Base-by-base conservation (phyloP, 768 basidiomycete genomes). In the Saitozyma podzolica region DNA sequence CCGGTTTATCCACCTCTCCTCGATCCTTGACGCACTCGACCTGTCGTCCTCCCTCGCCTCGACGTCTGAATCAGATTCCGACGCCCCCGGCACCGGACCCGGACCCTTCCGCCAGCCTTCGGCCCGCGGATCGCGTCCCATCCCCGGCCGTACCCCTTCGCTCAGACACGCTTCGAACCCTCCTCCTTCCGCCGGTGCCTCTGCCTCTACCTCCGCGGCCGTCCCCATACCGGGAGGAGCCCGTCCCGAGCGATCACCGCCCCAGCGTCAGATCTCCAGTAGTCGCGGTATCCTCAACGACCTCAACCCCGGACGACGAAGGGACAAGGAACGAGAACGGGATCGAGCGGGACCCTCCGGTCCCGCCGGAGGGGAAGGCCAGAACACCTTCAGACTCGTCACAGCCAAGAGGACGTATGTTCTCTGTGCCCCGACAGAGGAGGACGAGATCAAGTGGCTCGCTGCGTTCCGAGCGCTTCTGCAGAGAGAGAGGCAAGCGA, bases 381-480 rank as follows among this genome's bases (percentile, higher is more conserved):
- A 81, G 40, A 78, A 84, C 76, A 91, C 90, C 56, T 98, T 99
- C 86, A 93, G 96, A 81, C 89, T 98, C 59, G 88, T 98, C 68
- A 96, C 93, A 43, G 93, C 95, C 58, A 93, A 95, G 79, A 86
- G 92, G 63, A 89, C 90, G 16, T 82, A 92, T 62, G 79, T 95
- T 57, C 83, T 98, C 29, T 96, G 93, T 72, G 96, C 96, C 8
- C 95, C 96, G 14, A 88, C 85, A 61, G 96, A 99, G 79, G 96
- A 97, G 71, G 95, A 98, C 70, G 96, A 98, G 81, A 94, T 98
- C 78, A 91, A 89, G 79, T 99, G 96, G 96, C 83, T 99, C 52
- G 92, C 93, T 55, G 92, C 95, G 9, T 86, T 98, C 45, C 88
- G 92, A 55, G 92, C 92, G 63, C 84, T 99, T 75, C 89, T 98